Evolutionary conservation across 1,139 yeast genomes (phyloP), one percentile per base, ranked within the genome.

Genomic region (Yamadazyma diospyri): DNA sequence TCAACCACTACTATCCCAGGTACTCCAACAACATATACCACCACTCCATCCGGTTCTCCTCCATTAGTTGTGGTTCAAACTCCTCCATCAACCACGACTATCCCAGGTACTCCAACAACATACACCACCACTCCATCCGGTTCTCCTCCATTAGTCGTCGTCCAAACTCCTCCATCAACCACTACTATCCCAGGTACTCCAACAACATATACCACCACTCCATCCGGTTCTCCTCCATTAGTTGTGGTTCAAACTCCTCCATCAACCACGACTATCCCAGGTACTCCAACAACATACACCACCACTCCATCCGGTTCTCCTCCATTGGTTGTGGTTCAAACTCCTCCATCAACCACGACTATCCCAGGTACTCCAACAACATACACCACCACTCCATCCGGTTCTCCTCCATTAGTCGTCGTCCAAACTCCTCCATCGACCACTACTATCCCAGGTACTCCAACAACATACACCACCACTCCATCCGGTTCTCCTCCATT

Each of bases 1-100:
- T 11, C 16, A 5, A 23, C 25, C 5, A 23, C 25, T 7, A 23
- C 25, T 13, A 23, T 14, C 16, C 16, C 16, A 6, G 13, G 25
- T 10, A 23, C 25, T 13, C 10, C 25, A 9, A 12, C 25, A 5
- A 27, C 29, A 11, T 27, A 27, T 17, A 27, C 29, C 9, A 17
- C 22, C n/a, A 16, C 29, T 4, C 23, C 29, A 13, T 16, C 29
- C 4, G 16, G 23, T 18, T 12, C 8, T 17, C 16, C 23, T 6
- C 29, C 29, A 17, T 6, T 9, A 4, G 29, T 27, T 4, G 22
- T 27, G 16, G 9, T 27, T 18, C 22, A 16, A 7, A 27, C 29
- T 18, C 29, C 18, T 17, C 6, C 14, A 6, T 9, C 12, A 3
- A 27, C 29, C 19, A 18, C 23, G 4, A 27, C 29, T 9, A 17